Evolutionary conservation across 805 yeast species (phyloP).

Genomic region (Ogataea neopini): DNA sequence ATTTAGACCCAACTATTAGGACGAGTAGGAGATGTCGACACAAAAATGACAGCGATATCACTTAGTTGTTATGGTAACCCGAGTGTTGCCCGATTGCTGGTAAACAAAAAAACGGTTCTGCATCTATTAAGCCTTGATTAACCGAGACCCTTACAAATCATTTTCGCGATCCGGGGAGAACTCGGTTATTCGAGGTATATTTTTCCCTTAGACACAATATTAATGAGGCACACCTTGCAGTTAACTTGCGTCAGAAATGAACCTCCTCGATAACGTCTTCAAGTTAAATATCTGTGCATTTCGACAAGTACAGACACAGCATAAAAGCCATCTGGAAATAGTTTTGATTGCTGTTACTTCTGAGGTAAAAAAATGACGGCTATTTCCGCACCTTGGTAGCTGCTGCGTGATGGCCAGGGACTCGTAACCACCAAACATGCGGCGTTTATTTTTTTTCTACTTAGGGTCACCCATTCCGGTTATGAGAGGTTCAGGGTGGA

Average conservation of each 20-base stretch:
- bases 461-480: conserved; percentile 5
- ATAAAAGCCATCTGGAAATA: neutral
- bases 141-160: neutral
- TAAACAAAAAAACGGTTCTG: conserved; percentile 1
- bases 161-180: neutral
- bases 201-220: neutral
- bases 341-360: neutral
- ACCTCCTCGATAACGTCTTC: conserved; percentile 2
- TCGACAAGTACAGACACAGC: neutral
- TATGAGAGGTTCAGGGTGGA: conserved; percentile 2
- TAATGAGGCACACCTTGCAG: neutral
- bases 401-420: neutral
- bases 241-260: neutral
- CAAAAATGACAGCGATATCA: too few relatives aligned
- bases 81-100: too few relatives aligned
- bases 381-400: neutral
- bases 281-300: neutral
- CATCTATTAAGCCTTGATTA: neutral
- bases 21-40: too few relatives aligned
- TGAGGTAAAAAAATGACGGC: neutral
- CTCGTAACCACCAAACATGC: neutral
- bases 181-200: conserved; percentile 3
- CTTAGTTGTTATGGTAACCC: neutral
- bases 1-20: too few relatives aligned
- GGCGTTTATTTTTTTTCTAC: neutral